phyloP scores from a whole-genome alignment of 2,329 filamentous ascomycete genomes.

The Aspergillus felis region DNA sequence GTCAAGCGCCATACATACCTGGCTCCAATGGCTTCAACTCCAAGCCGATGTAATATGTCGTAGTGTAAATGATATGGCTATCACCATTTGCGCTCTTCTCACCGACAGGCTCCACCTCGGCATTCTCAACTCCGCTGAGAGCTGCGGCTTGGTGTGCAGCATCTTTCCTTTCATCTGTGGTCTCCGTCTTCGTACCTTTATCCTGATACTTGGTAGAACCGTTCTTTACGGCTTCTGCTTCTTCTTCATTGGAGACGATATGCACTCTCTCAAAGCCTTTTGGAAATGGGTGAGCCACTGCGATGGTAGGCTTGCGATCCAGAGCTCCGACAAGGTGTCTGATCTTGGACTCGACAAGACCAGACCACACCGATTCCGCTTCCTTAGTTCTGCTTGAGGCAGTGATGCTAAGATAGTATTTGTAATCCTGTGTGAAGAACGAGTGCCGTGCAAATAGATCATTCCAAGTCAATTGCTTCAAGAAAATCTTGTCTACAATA shows the following conservation, averaged over 20 bases:
- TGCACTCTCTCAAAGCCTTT: conserved; percentile 87
- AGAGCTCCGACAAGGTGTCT: conserved; percentile 78
- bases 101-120: conserved; percentile 30
- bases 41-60: conserved; percentile 90
- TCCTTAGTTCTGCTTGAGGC: conserved; percentile 79
- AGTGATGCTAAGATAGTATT: conserved; percentile 90
- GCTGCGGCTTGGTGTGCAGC: conserved; percentile 48
- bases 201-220: conserved; percentile 61
- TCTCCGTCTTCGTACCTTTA: conserved; percentile 48
- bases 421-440: conserved; percentile 91
- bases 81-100: conserved; percentile 37
- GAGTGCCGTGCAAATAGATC: conserved; percentile 85
- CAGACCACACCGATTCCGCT: conserved; percentile 81
- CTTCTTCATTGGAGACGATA: conserved; percentile 58
- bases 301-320: conserved; percentile 74
- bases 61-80: conserved; percentile 67
- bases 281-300: conserved; percentile 83
- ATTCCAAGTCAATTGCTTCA: conserved; percentile 74
- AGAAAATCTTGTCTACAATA: conserved; percentile 75
- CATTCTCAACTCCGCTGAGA: conserved; percentile 41
- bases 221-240: conserved; percentile 59
- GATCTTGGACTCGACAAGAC: conserved; percentile 89
- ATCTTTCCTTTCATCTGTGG: conserved; percentile 50
- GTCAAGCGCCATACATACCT: conserved; percentile 51
- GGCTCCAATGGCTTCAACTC: conserved; percentile 68